Percentiles rank a stretch among this genome's conserved stretches.
These are phyloP conservation scores for Hyphopichia burtonii DNA, from an alignment of 1,139 yeast species.

Conservation along the genomic window DNA sequence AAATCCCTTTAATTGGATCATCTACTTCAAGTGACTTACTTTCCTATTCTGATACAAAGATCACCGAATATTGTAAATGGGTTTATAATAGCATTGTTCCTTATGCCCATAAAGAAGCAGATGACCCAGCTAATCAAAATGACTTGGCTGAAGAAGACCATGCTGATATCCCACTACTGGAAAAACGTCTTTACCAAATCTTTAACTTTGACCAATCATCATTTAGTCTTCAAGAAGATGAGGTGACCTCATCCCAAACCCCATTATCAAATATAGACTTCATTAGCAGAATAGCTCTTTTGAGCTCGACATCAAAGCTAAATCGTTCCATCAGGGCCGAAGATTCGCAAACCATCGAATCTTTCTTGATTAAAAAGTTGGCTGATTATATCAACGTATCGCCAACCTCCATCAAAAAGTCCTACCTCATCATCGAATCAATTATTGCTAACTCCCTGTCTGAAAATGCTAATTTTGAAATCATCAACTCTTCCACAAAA, in stretches of 20 bases:
- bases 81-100: constrained; percentile 34
- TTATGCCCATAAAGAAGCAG: constrained; percentile 14
- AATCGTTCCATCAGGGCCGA: background rate
- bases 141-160: constrained; percentile 6
- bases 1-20: constrained; percentile 17
- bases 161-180: constrained; percentile 26
- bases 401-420: background rate
- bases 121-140: constrained; percentile 8
- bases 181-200: constrained; percentile 35
- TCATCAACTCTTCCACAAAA: background rate
- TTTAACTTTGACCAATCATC: constrained; percentile 22
- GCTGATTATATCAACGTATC: background rate
- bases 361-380: background rate
- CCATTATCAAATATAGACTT: background rate
- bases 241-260: background rate
- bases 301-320: background rate
- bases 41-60: constrained; percentile 39
- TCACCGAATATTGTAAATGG: constrained; percentile 42
- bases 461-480: background rate
- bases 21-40: constrained; percentile 17
- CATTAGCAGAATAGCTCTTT: background rate
- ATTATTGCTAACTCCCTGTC: background rate
- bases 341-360: background rate
- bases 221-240: background rate
- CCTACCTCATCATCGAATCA: background rate